Base-by-base conservation (phyloP, 345 rosid species). In the Garcia nutans region DNA sequence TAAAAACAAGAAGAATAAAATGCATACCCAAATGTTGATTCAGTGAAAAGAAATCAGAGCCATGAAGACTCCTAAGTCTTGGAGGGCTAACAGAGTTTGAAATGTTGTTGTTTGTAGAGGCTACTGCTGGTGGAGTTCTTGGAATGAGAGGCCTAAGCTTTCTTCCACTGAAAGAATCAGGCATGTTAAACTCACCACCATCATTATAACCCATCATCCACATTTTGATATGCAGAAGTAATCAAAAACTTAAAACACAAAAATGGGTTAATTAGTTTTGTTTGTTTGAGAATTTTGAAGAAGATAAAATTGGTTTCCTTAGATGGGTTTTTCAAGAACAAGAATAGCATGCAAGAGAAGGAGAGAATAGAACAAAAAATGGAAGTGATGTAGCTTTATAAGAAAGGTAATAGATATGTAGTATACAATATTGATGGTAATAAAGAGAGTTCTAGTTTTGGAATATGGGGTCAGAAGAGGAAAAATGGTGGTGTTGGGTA, bases 201-300 rank as follows among this genome's bases (percentile, higher is more conserved):
- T 93, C 97, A 68, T 82, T 86, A 85, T 87, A 95, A 72, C 90
- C 99, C 94, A 95, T 87, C 90, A 83, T 95, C 97, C 97, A 93
- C 97, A 93, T 95, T 77, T 85, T 80, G 6, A 22, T 16, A 45
- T 47, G 49, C 8, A 8, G 20, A 0, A 20, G 15, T 24, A 24
- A 20, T 37, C 5, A 44, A 24, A n/a, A 16, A 24, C 42, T 20
- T 52, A 20, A 20, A 50, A 44, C 20, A 23, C 22, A 20, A 74
- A 74, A 62, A 33, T 13, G 61, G 59, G 20, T 28, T 1, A 28
- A 28, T 72, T 58, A 44, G 7, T 26, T 65, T 17, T 28, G 19
- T 26, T 28, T 33, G 9, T 13, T 41, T 26, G 10, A 2, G 11
- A 52, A 54, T 54, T 28, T 17, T 73, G 66, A 42, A 58, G 28